phyloP scores from a whole-genome alignment of 768 basidiomycete species.

The Tubosaeta sp. region DNA sequence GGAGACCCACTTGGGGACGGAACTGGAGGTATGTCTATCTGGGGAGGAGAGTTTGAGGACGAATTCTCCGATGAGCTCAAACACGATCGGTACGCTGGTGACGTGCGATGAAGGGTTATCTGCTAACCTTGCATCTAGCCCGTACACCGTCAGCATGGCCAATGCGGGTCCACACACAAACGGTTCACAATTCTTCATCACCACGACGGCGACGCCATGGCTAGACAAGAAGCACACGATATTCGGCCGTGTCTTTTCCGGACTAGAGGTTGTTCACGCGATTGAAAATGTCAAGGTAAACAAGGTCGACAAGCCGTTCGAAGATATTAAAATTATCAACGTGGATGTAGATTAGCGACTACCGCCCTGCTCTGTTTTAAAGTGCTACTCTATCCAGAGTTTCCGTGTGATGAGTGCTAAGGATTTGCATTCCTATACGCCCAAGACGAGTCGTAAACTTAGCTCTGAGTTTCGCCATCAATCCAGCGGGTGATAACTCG shows the following conservation, averaged over 20 bases:
- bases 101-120: neutral
- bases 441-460: slow-evolving; percentile 34
- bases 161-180: slow-evolving; percentile 89
- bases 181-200: slow-evolving; percentile 98
- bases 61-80: slow-evolving; percentile 87
- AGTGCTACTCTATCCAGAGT: slow-evolving; percentile 46
- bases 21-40: slow-evolving; percentile 87
- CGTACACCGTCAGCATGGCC: slow-evolving; percentile 95
- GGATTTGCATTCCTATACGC: slow-evolving; percentile 16
- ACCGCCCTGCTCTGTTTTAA: slow-evolving; percentile 22
- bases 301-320: slow-evolving; percentile 84
- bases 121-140: slow-evolving; percentile 42
- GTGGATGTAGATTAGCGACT: slow-evolving; percentile 60
- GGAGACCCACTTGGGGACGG: slow-evolving; percentile 95
- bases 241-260: slow-evolving; percentile 84
- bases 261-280: slow-evolving; percentile 83
- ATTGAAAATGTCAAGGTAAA: slow-evolving; percentile 90
- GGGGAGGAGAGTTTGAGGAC: slow-evolving; percentile 89
- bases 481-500: slow-evolving; percentile 13
- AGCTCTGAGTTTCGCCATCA: slow-evolving; percentile 30
- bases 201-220: slow-evolving; percentile 92
- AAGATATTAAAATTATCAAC: slow-evolving; percentile 90
- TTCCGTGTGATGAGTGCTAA: slow-evolving; percentile 33
- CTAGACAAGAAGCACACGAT: slow-evolving; percentile 90
- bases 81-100: slow-evolving; percentile 71